Conservation (phyloP, 306 rosid genomes). For the Lathyrus oleraceus region DNA sequence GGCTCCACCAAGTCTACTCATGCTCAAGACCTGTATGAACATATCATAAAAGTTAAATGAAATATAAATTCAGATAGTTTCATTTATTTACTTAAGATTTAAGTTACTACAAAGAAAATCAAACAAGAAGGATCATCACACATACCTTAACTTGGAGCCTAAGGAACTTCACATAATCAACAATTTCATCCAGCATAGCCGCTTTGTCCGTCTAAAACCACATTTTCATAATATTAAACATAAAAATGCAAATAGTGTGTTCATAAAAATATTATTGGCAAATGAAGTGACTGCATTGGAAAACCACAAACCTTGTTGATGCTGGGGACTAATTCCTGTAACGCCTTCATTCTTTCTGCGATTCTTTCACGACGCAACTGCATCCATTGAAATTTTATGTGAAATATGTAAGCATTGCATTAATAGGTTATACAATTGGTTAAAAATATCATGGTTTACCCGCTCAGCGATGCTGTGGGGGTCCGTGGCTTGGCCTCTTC, state of each 20-base stretch:
- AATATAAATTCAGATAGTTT: background rate
- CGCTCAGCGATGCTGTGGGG: conserved; percentile 98
- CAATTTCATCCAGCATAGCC: conserved; percentile 96
- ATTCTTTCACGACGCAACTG: conserved; percentile 98
- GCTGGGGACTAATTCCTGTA: conserved; percentile 95
- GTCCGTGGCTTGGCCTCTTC: conserved; percentile 98
- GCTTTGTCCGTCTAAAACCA: conserved; percentile 86
- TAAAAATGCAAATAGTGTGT: background rate
- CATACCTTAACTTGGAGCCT: conserved; percentile 98
- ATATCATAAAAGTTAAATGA: conserved; percentile 19
- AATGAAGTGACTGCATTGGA: background rate
- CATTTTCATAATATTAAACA: conserved; percentile 21
- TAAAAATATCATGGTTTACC: conserved; percentile 39
- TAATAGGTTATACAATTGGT: background rate
- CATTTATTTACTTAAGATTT: background rate
- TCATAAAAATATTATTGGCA: background rate
- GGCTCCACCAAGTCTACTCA: conserved; percentile 97
- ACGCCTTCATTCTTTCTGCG: conserved; percentile 98
- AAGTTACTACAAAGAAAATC: background rate
- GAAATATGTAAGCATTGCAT: background rate
- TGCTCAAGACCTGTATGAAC: conserved; percentile 76
- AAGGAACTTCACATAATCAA: conserved; percentile 94
- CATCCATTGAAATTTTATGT: conserved; percentile 31
- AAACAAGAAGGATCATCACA: background rate
- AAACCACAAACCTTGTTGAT: conserved; percentile 75